These are phyloP conservation scores for Neoscytalidium dimidiatum DNA, from an alignment of 2,329 filamentous ascomycete genomes.

Conservation along the genomic window DNA sequence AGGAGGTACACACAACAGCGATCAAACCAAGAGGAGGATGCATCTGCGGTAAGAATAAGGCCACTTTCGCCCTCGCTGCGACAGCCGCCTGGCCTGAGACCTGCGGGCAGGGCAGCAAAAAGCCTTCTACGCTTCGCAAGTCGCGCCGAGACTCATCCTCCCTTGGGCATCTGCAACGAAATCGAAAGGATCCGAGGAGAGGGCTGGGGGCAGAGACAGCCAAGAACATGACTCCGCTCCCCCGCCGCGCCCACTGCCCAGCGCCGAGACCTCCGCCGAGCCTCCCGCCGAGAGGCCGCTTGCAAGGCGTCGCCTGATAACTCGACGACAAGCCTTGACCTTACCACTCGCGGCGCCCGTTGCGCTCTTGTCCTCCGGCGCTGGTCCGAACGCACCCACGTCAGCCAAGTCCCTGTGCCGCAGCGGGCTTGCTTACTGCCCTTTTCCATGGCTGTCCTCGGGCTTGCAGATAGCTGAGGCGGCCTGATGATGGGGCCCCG, in stretches of 20 bases:
- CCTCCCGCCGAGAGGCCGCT: slow-evolving; percentile 2
- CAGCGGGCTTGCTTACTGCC: not conserved
- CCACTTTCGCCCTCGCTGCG: not conserved
- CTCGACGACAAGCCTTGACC: not conserved
- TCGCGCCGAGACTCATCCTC: not conserved
- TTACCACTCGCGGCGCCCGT: not conserved
- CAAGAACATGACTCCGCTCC: not conserved
- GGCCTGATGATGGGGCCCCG: not conserved
- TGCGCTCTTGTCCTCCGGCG: not conserved
- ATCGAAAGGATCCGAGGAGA: not conserved
- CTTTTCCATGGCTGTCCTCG: not conserved
- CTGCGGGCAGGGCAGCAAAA: not conserved
- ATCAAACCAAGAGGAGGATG: not conserved
- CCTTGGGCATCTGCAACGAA: not conserved
- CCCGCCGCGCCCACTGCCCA: not conserved
- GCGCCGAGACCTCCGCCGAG: slow-evolving; percentile 19
- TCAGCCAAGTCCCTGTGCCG: slow-evolving; percentile 2
- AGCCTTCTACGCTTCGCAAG: no score
- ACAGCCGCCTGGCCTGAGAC: not conserved
- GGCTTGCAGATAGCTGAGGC: not conserved
- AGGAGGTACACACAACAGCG: not conserved
- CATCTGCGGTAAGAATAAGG: not conserved
- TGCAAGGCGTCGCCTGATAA: not conserved
- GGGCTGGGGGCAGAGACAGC: not conserved
- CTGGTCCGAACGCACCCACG: not conserved